Evolutionary conservation across 176 grass and related monocot genomes (phyloP), one percentile per base, ranked within the genome.

Genomic region (Dactylis glomerata): DNA sequence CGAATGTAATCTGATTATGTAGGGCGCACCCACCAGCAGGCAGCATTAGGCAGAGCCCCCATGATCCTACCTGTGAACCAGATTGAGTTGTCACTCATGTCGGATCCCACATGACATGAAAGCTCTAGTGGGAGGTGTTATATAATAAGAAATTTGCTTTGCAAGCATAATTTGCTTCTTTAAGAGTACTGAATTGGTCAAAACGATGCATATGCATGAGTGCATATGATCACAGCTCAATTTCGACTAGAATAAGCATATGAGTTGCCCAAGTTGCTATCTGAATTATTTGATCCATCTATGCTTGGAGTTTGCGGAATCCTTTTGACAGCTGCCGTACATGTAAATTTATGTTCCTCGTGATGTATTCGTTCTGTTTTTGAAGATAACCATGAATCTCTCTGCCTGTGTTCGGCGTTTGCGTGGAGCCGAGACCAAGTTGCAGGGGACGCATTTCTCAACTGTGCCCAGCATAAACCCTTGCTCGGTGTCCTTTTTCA

Each of bases 41-140:
- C 49, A 46, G 34, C 31, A 51, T 61, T 62, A 42, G 68, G 30
- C 59, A 64, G 64, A 77, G n/a, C 36, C 41, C 67, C 41, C 42
- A 36, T 20, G 42, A 67, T 86, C 68, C 70, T 49, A 56, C 72
- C 54, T 74, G 44, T 55, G 44, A 63, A 20, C 45, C 85, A 81
- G 30, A 75, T 55, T 11, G 26, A 12, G 47, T 5, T 83, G 82
- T 84, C 71, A 64, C 27, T 64, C 28, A 64, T 63, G 59, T 64
- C 61, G 27, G 61, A 32, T 64, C 61, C 59, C 27, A 63, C 59
- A 64, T 64, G 28, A 64, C 61, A 64, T 64, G 28, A 64, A 19
- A 64, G 56, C 56, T 63, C 40, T 41, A 41, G 40, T 41, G 40
- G 40, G 40, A 41, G 8, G 40, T 8, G 40, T 5, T 41, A 41